Evolutionary conservation across 2,329 filamentous ascomycete genomes (phyloP).

Genomic region (Emmonsiellopsis sp.): DNA sequence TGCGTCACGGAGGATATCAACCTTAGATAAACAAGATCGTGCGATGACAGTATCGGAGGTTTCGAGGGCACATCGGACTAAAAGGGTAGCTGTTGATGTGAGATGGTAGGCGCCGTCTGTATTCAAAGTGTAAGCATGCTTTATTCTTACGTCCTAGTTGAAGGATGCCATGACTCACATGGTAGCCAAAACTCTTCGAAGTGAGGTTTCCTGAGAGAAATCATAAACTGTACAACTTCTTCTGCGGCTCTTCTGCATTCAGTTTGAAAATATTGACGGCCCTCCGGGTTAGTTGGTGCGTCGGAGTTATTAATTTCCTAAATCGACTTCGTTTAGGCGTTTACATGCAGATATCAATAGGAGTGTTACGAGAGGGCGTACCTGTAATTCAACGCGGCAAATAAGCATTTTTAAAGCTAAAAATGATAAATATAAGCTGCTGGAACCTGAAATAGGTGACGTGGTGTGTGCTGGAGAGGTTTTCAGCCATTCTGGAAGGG

Average conservation of each 20-base stretch:
- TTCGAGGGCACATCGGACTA: conserved; percentile 43
- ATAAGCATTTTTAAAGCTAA: conserved; percentile 39
- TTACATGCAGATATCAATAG: conserved; percentile 12
- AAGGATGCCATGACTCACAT: conserved; percentile 21
- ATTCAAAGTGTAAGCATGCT: not conserved
- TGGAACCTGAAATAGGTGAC: conserved; percentile 30
- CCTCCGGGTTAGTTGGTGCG: conserved; percentile 33
- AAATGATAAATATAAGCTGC: conserved; percentile 36
- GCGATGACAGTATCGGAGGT: conserved; percentile 39
- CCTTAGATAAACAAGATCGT: conserved; percentile 36
- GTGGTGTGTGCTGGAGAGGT: conserved; percentile 23
- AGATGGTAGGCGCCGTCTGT: conserved; percentile 43
- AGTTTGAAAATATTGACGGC: conserved; percentile 40
- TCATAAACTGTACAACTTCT: conserved; percentile 41
- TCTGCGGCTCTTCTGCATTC: conserved; percentile 35
- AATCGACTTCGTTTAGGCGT: not conserved
- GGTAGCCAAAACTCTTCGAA: conserved; percentile 46
- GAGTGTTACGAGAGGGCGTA: conserved; percentile 17
- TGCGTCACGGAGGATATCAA: conserved; percentile 39
- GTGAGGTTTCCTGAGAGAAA: conserved; percentile 36
- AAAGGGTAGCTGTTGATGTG: conserved; percentile 44
- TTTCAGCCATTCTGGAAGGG: conserved; percentile 34
- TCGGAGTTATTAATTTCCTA: conserved; percentile 35
- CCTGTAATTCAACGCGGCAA: conserved; percentile 37
- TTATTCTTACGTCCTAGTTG: not conserved